Conservation (phyloP, 495 filamentous ascomycete species). For the Hyaloscypha hepaticicola region DNA sequence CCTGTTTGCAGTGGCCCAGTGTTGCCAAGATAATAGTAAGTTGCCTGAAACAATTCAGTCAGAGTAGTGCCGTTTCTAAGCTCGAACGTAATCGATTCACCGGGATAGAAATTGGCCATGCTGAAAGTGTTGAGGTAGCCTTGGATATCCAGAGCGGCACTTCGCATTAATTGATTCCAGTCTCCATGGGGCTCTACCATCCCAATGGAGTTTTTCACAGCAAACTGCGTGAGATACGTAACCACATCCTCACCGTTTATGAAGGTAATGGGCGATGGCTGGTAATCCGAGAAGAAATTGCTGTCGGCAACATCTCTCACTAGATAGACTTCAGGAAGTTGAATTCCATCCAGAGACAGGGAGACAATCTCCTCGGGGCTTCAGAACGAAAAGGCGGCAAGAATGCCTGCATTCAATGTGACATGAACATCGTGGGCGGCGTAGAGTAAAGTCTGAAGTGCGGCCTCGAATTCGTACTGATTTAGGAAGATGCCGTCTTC, state of each 20-base stretch:
- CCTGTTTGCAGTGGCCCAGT: slow-evolving; percentile 47
- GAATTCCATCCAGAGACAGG: slow-evolving; percentile 49
- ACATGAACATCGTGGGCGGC: slow-evolving; percentile 50
- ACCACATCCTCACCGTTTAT: slow-evolving; percentile 47
- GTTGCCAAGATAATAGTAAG: slow-evolving; percentile 35
- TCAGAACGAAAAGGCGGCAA: slow-evolving; percentile 46
- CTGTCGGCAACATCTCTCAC: background rate
- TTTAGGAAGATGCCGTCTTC: slow-evolving; percentile 40
- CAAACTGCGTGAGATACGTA: slow-evolving; percentile 44
- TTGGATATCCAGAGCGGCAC: slow-evolving; percentile 43
- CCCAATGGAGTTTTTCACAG: slow-evolving; percentile 40
- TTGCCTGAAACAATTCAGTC: slow-evolving; percentile 28
- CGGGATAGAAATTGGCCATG: slow-evolving; percentile 49
- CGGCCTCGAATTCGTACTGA: slow-evolving; percentile 53
- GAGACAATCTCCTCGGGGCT: slow-evolving; percentile 45
- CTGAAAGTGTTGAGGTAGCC: slow-evolving; percentile 37
- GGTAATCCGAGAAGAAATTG: background rate
- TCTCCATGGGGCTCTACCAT: slow-evolving; percentile 48
- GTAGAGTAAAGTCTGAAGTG: slow-evolving; percentile 43
- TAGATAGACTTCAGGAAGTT: slow-evolving; percentile 46
- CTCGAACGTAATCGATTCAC: slow-evolving; percentile 41
- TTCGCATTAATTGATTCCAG: slow-evolving; percentile 51
- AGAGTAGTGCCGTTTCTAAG: slow-evolving; percentile 39
- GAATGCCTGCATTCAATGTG: slow-evolving; percentile 40
- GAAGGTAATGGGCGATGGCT: slow-evolving; percentile 41